These are phyloP conservation scores for Claviceps monticola DNA, from an alignment of 2,329 filamentous ascomycete species.

Conservation along the genomic window DNA sequence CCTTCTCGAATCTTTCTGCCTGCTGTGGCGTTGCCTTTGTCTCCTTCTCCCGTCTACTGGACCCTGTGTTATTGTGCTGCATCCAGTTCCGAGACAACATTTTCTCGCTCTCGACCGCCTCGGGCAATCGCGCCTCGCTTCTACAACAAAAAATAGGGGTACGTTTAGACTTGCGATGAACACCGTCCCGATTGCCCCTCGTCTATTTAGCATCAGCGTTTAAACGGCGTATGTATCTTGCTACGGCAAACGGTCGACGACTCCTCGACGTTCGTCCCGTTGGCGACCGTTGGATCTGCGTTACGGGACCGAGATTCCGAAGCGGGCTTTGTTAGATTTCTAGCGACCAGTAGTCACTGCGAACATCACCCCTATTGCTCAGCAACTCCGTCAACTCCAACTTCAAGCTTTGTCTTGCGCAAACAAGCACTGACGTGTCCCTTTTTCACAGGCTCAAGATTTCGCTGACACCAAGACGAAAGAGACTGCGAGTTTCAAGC, in stretches of 20 bases:
- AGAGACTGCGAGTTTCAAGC: background rate
- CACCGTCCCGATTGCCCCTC: background rate
- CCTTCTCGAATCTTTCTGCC: slow-evolving; percentile 7
- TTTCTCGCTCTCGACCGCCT: background rate
- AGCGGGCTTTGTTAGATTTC: background rate
- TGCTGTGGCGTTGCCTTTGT: slow-evolving; percentile 7
- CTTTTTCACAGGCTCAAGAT: background rate
- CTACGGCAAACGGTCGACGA: background rate
- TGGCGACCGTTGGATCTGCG: background rate
- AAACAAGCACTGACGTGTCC: background rate
- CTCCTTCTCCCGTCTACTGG: background rate
- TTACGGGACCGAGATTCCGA: background rate
- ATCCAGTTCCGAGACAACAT: background rate
- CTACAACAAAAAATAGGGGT: background rate
- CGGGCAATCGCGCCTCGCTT: background rate
- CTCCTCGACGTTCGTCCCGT: background rate
- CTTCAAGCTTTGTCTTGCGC: background rate
- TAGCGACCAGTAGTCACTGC: background rate
- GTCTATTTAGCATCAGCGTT: background rate
- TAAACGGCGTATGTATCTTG: background rate
- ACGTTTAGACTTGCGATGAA: slow-evolving; percentile 2
- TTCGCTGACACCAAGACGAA: background rate
- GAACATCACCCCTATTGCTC: background rate
- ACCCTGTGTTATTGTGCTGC: slow-evolving; percentile 2
- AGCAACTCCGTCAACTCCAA: background rate